A percentile compares a stretch with the other conserved stretches of the same genome.
phyloP scores from a whole-genome alignment of 345 rosid genomes.

The Abelmoschus esculentus region DNA sequence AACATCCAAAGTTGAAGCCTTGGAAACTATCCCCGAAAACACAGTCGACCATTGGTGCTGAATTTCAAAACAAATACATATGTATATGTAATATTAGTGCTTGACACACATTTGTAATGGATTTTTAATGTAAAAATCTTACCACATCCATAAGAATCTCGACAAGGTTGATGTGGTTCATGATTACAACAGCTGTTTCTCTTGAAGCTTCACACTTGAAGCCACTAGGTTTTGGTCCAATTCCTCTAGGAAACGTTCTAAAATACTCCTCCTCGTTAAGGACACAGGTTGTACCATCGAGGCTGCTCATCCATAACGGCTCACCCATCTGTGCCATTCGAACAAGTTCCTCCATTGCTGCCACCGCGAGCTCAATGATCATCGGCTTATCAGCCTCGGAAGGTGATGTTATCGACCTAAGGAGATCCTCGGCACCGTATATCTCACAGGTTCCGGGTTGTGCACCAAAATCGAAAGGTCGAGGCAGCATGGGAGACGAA shows the following conservation, averaged over 20 bases:
- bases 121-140: not conserved
- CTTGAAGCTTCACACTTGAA: conserved; percentile 74
- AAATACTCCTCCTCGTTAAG: conserved; percentile 68
- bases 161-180: conserved; percentile 60
- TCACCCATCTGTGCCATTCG: conserved; percentile 70
- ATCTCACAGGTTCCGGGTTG: conserved; percentile 47
- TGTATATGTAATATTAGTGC: not conserved
- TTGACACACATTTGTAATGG: not conserved
- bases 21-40: conserved; percentile 64
- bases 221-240: conserved; percentile 56
- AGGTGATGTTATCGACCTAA: conserved; percentile 50
- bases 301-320: conserved; percentile 63
- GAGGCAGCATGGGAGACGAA: conserved; percentile 49
- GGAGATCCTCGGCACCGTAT: conserved; percentile 64
- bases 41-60: conserved; percentile 78
- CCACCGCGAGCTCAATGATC: conserved; percentile 70
- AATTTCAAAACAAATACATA: not conserved
- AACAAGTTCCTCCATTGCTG: conserved; percentile 85
- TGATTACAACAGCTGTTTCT: conserved; percentile 53
- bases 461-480: conserved; percentile 55
- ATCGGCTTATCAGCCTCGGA: conserved; percentile 55
- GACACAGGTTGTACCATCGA: conserved; percentile 32
- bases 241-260: conserved; percentile 42
- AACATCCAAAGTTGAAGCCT: conserved; percentile 57
- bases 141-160: conserved; percentile 84